Evolutionary conservation across 371 early-diverging fungal species (phyloP), one percentile per base, ranked within the genome.

Genomic region (Capniomyces stellatus): DNA sequence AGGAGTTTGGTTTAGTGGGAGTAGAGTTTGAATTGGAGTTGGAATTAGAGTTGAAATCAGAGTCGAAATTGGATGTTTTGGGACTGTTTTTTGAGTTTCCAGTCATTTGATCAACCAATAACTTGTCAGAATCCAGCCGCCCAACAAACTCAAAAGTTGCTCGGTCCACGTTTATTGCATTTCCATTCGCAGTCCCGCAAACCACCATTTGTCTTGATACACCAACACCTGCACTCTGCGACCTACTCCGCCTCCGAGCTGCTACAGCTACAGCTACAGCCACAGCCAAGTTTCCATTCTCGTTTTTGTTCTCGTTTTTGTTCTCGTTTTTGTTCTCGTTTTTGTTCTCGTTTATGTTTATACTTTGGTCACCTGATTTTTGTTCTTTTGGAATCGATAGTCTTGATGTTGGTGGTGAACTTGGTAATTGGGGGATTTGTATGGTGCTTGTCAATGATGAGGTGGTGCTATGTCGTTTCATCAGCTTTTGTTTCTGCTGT

Each of bases 71-170:
- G 15, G 35, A 15, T n/a, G n/a, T n/a, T n/a, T n/a, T n/a, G n/a
- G n/a, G n/a, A n/a, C n/a, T n/a, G n/a, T n/a, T n/a, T 6, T 35
- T 35, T 10, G 35, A 35, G 35, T 35, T 35, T 6, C 10, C 35
- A 15, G 35, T 35, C 15, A 15, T 15, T 35, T 35, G 35, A 6
- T 35, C 35, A 15, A 35, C 10, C 6, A 35, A 15, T 10, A 10
- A 35, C 15, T 6, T 10, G 35, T 35, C 35, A 35, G 35, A 35
- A 15, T 35, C 35, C 6, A 35, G 35, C 35, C 66, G 64, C 0
- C 69, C 69, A 21, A 68, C 69, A 67, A 68, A 68, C 60, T 67
- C 60, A 41, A 61, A 61, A 1, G 67, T 68, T 40, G 57, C 58
- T 15, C 63, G 56, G 28, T 68, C 67, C 52, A 68, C 31, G n/a